phyloP scores from a whole-genome alignment of 164 flowering plant species.

The Protea cynaroides region DNA sequence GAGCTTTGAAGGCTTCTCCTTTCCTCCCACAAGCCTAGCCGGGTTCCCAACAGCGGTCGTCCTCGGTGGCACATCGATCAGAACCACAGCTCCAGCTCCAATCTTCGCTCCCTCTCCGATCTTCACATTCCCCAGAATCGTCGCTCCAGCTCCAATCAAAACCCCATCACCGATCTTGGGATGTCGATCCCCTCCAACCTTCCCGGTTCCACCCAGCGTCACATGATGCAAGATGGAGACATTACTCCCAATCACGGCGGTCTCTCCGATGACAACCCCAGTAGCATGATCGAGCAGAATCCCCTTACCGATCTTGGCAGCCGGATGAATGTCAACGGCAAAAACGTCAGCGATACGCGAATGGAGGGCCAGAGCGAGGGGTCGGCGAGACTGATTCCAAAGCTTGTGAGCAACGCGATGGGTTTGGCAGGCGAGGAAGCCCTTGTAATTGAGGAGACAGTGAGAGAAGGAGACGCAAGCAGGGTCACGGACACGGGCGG shows the following conservation, averaged over 20 bases:
- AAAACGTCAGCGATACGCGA: constrained; percentile 61
- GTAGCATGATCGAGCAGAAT: constrained; percentile 61
- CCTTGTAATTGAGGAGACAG: constrained; percentile 85
- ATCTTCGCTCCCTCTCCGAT: constrained; percentile 67
- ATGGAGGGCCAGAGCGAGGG: constrained; percentile 52
- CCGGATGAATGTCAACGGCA: constrained; percentile 62
- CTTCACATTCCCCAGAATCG: constrained; percentile 45
- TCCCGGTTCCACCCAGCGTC: constrained; percentile 64
- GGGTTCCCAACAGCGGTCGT: constrained; percentile 68
- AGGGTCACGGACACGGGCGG: constrained; percentile 70
- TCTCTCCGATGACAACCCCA: constrained; percentile 65
- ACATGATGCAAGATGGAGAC: constrained; percentile 64
- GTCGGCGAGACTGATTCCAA: constrained; percentile 44
- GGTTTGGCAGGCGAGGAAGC: constrained; percentile 72
- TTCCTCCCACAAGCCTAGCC: constrained; percentile 61
- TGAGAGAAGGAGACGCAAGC: constrained; percentile 82
- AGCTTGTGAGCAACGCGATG: constrained; percentile 56
- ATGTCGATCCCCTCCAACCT: constrained; percentile 48
- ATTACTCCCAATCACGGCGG: constrained; percentile 60
- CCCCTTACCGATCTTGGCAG: constrained; percentile 47
- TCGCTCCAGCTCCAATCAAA: constrained; percentile 57
- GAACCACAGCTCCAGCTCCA: constrained; percentile 60
- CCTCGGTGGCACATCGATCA: constrained; percentile 56
- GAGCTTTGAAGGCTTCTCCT: constrained; percentile 37
- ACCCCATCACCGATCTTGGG: constrained; percentile 71